phyloP scores from a whole-genome alignment of 257 asterid genomes.

The Plantago ovata region DNA sequence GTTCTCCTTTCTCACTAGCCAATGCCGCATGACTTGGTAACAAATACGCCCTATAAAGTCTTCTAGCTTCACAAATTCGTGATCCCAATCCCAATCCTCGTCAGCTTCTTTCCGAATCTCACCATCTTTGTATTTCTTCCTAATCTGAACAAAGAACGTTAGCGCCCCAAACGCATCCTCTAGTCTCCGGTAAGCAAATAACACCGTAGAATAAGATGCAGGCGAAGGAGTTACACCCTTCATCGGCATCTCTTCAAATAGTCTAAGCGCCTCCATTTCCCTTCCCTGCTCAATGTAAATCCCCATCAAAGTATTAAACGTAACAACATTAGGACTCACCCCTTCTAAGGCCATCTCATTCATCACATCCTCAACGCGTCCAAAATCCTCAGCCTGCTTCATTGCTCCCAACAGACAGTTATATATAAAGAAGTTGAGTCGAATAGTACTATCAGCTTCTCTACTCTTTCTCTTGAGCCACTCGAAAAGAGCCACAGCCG shows the following conservation, averaged over 20 bases:
- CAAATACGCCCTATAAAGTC: constrained; percentile 58
- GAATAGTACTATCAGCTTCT: constrained; percentile 33
- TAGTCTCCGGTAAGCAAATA: constrained; percentile 64
- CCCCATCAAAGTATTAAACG: constrained; percentile 77
- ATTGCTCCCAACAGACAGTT: constrained; percentile 77
- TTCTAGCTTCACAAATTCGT: constrained; percentile 67
- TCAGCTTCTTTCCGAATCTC: constrained; percentile 43
- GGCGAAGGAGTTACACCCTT: constrained; percentile 72
- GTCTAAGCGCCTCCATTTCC: constrained; percentile 60
- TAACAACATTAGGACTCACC: constrained; percentile 64
- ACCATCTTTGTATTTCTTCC: constrained; percentile 44
- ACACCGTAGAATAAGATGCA: constrained; percentile 68
- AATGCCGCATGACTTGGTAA: constrained; percentile 72
- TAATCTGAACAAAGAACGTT: constrained; percentile 42
- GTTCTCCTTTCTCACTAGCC: constrained; percentile 58
- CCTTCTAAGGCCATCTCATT: constrained; percentile 59
- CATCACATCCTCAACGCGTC: constrained; percentile 41
- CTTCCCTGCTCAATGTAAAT: constrained; percentile 61
- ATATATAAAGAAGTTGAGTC: constrained; percentile 60
- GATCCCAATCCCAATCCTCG: constrained; percentile 66
- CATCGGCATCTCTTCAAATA: constrained; percentile 50
- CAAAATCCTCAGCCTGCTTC: constrained; percentile 51
- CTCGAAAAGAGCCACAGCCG: constrained; percentile 67
- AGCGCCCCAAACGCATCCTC: constrained; percentile 83
- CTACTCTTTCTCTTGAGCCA: constrained; percentile 75